A percentile compares a stretch with the other conserved stretches of the same genome.
These are phyloP conservation scores for Jaapia argillacea DNA, from an alignment of 768 basidiomycete species.

Conservation along the genomic window DNA sequence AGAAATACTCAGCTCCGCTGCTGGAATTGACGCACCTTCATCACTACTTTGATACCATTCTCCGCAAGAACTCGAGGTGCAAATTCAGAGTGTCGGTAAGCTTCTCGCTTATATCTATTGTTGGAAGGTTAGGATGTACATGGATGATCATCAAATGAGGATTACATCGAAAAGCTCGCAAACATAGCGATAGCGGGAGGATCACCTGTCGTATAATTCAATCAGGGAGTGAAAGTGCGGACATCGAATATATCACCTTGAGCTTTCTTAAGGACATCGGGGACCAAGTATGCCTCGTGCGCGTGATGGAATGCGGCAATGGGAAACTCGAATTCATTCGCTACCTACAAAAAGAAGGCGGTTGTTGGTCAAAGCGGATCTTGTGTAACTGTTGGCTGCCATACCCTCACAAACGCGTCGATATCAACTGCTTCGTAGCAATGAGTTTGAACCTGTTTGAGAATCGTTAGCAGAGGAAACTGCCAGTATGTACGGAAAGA, in stretches of 20 bases:
- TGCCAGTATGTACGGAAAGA: not conserved
- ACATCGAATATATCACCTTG: slow-evolving; percentile 32
- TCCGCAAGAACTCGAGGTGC: slow-evolving; percentile 44
- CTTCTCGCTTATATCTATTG: slow-evolving; percentile 45
- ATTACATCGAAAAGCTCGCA: slow-evolving; percentile 44
- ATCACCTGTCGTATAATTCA: slow-evolving; percentile 9
- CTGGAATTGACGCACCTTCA: slow-evolving; percentile 31
- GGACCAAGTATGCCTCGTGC: slow-evolving; percentile 72
- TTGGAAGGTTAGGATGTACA: not conserved
- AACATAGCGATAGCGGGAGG: slow-evolving; percentile 68
- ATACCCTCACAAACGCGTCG: slow-evolving; percentile 50
- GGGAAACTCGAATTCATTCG: slow-evolving; percentile 76
- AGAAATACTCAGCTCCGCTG: not conserved
- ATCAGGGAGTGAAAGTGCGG: too few relatives aligned
- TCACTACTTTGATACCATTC: slow-evolving; percentile 35
- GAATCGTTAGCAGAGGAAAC: not conserved
- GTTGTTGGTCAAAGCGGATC: not conserved
- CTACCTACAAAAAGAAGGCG: slow-evolving; percentile 29
- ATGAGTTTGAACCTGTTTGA: slow-evolving; percentile 30
- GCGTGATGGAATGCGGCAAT: slow-evolving; percentile 74
- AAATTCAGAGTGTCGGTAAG: slow-evolving; percentile 44
- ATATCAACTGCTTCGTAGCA: slow-evolving; percentile 29
- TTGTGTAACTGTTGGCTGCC: slow-evolving; percentile 8
- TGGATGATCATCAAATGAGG: not conserved
- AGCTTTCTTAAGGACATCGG: slow-evolving; percentile 58